Evolutionary conservation across 805 yeast species (phyloP), one percentile per base, ranked within the genome.

Genomic region (Maudiozyma serrabonitensis): DNA sequence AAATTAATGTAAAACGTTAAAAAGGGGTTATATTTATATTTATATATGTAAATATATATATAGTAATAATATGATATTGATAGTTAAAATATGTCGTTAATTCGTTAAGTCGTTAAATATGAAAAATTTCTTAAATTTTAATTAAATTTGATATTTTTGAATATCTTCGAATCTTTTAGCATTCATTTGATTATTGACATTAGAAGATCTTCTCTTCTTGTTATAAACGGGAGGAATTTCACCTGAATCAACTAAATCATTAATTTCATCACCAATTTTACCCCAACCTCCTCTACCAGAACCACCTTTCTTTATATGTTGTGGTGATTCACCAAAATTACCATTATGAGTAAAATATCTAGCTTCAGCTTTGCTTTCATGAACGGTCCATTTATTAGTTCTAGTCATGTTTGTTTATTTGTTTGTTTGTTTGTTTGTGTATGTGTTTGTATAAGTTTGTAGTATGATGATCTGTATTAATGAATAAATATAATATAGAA

Each of bases 281-380:
- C 97, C 97, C 95, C 96, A 87, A 61, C 87, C 88, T 56, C 81
- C 83, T 58, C 80, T 81, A 43, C 97, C 96, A 34, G 83, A 84
- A 46, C 97, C 97, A 50, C 76, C 75, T 64, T 86, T 87, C 77
- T 87, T 87, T 50, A 84, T 78, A 59, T 80, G 79, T 60, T 80
- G 80, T 48, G 96, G 95, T 53, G 84, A 80, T 47, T 79, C 75
- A 58, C 84, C 81, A 52, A 67, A 66, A 60, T 76, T 76, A n/a
- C 95, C 95, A 59, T 79, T 78, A 63, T 84, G 90, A 50, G 91
- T 82, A 65, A 88, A 89, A 78, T 78, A 87, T 62, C 78, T 81
- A 47, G 88, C 78, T 50, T 76, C 75, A 38, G 77, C 70, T 52
- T 72, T 74, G 35, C 73, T 64, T 68, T 83, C 88, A 61, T 81